Conservation (phyloP, 2,329 filamentous ascomycete genomes). For the Pyrenophora tritici-repentis region DNA sequence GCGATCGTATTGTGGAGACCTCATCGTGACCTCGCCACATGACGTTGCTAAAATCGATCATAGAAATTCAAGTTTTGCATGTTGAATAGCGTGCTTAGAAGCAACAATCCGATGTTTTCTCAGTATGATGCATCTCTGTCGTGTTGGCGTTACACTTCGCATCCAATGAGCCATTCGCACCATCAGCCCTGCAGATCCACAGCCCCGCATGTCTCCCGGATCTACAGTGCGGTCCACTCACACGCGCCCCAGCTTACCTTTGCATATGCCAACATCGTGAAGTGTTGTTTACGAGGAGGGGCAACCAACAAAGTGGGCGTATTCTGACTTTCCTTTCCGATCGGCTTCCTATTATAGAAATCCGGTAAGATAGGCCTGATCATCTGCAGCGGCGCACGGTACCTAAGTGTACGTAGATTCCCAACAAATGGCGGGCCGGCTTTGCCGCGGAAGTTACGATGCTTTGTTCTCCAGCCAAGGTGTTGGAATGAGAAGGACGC, state of each 20-base stretch:
- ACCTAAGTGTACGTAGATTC: too few relatives aligned
- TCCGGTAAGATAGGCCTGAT: neutral
- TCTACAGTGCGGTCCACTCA: neutral
- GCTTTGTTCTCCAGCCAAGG: constrained; percentile 9
- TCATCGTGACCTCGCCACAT: neutral
- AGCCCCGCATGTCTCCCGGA: constrained; percentile 6
- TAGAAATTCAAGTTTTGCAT: constrained; percentile 2
- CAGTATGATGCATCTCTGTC: constrained; percentile 7
- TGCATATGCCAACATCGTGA: constrained; percentile 7
- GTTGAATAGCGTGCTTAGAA: neutral
- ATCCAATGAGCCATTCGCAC: constrained; percentile 4
- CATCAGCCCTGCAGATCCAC: neutral
- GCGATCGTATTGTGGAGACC: neutral
- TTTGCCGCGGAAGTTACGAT: constrained; percentile 11
- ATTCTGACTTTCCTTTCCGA: neutral
- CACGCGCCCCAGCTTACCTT: neutral
- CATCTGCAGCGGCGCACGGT: neutral
- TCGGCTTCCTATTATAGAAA: neutral
- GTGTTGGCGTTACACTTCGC: neutral
- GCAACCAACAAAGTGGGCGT: neutral
- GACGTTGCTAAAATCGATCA: neutral
- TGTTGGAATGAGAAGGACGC: constrained; percentile 5
- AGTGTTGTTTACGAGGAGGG: neutral
- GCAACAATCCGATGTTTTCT: constrained; percentile 1
- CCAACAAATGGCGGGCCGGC: neutral